Conservation (phyloP, 352 stramenopile species). For the Globisporangium carolinianum region DNA sequence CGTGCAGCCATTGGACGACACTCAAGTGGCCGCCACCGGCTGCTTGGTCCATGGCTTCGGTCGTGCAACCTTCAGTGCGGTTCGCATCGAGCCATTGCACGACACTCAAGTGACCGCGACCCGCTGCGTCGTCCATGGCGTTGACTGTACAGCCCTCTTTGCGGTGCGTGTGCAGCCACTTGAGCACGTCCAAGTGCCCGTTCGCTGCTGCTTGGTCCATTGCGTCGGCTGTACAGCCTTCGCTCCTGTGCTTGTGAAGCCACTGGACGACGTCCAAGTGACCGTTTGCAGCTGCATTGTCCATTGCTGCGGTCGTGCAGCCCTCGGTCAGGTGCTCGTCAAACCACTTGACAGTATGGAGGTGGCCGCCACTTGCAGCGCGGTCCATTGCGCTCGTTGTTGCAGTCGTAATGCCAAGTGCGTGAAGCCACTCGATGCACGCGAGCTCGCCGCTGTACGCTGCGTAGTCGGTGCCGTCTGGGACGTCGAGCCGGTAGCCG, state of each 20-base stretch:
- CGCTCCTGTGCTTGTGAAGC: slow-evolving; percentile 14
- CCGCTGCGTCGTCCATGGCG: slow-evolving; percentile 16
- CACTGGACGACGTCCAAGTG: slow-evolving; percentile 15
- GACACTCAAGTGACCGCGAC: slow-evolving; percentile 12
- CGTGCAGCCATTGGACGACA: slow-evolving; percentile 52
- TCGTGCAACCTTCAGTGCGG: slow-evolving; percentile 8
- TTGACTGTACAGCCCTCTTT: slow-evolving; percentile 14
- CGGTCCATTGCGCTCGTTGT: slow-evolving; percentile 13
- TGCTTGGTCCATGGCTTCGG: slow-evolving; percentile 8
- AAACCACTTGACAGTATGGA: slow-evolving; percentile 15
- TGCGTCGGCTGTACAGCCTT: slow-evolving; percentile 15
- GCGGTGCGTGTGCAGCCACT: slow-evolving; percentile 16
- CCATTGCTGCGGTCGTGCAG: slow-evolving; percentile 17
- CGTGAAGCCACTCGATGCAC: slow-evolving; percentile 14
- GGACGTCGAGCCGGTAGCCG: slow-evolving; percentile 2
- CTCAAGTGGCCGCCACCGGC: slow-evolving; percentile 6
- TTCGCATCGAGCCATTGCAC: slow-evolving; percentile 14
- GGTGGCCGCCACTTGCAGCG: slow-evolving; percentile 14
- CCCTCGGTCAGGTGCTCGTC: slow-evolving; percentile 12
- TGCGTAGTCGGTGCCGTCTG: slow-evolving; percentile 10
- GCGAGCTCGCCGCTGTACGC: slow-evolving; percentile 9
- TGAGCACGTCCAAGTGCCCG: slow-evolving; percentile 16
- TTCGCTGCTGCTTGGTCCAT: slow-evolving; percentile 20
- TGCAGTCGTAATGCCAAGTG: slow-evolving; percentile 1
- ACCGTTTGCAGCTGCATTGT: slow-evolving; percentile 13